A percentile compares a stretch with the other conserved stretches of the same genome.
Conservation (phyloP, 106 monocot genomes). For the Dendrobium catenatum region DNA sequence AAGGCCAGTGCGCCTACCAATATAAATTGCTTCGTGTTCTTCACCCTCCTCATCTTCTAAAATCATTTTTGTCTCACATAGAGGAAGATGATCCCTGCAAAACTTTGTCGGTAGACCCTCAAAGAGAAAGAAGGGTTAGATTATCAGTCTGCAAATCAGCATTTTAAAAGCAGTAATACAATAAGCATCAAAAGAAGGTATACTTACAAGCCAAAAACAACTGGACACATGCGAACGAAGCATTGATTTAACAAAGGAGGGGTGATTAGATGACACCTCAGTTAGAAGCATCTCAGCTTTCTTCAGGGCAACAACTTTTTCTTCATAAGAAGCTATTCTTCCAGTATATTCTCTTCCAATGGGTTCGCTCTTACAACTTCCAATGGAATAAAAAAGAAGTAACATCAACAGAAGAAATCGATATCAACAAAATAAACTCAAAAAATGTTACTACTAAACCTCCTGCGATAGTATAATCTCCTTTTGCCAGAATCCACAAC, state of each 20-base stretch:
- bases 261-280: slow-evolving; percentile 26
- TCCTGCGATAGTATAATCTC: slow-evolving; percentile 2
- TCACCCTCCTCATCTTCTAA: slow-evolving; percentile 64
- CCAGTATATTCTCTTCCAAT: slow-evolving; percentile 43
- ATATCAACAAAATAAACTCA: background rate
- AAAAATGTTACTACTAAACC: background rate
- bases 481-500: background rate
- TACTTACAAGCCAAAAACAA: slow-evolving; percentile 82
- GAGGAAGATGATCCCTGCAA: slow-evolving; percentile 54
- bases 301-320: slow-evolving; percentile 36
- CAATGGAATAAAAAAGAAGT: background rate
- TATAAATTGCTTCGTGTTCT: slow-evolving; percentile 58
- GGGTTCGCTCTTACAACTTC: background rate
- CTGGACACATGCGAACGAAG: slow-evolving; percentile 77
- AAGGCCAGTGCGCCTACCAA: slow-evolving; percentile 53
- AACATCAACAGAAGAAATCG: background rate
- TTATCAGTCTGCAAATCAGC: background rate
- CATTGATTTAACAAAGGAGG: slow-evolving; percentile 69
- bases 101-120: slow-evolving; percentile 70
- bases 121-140: background rate
- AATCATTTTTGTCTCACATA: slow-evolving; percentile 42
- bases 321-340: slow-evolving; percentile 48
- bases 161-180: background rate
- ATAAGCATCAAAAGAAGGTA: background rate
- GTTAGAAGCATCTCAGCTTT: slow-evolving; percentile 50